phyloP scores from a whole-genome alignment of 176 grass and related monocot species.

The Pontederia paniculata region DNA sequence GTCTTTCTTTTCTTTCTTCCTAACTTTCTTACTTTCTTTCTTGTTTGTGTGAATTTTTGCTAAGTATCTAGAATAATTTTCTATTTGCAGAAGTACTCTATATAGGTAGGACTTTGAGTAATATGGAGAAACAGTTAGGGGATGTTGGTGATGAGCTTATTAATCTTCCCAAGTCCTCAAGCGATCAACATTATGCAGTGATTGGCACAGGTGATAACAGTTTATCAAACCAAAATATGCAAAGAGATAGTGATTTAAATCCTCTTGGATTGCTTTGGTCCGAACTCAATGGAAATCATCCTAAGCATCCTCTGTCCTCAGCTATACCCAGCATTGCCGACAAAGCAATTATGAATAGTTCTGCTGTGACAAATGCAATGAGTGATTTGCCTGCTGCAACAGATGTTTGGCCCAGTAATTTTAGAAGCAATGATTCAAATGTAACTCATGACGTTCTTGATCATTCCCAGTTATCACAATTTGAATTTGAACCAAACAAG shows the following conservation, averaged over 20 bases:
- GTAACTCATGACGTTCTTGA: conserved; percentile 33
- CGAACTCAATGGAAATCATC: conserved; percentile 77
- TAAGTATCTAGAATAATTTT: background rate
- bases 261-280: conserved; percentile 95
- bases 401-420: conserved; percentile 45
- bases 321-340: conserved; percentile 38
- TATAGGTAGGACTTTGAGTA: conserved; percentile 46
- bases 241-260: conserved; percentile 57
- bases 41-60: background rate
- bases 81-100: conserved; percentile 71
- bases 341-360: conserved; percentile 29
- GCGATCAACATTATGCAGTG: conserved; percentile 16
- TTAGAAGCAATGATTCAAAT: conserved; percentile 29
- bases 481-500: conserved; percentile 53
- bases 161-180: background rate
- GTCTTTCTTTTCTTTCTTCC: background rate
- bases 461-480: conserved; percentile 30
- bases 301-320: conserved; percentile 77
- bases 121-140: conserved; percentile 38
- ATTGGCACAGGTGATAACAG: conserved; percentile 29
- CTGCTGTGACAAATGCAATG: conserved; percentile 41
- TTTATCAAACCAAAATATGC: conserved; percentile 28
- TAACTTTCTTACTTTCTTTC: background rate
- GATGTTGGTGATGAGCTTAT: conserved; percentile 30
- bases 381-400: conserved; percentile 25